Evolutionary conservation across 805 yeast genomes (phyloP), one percentile per base, ranked within the genome.

Genomic region (Priceomyces haplophilus): DNA sequence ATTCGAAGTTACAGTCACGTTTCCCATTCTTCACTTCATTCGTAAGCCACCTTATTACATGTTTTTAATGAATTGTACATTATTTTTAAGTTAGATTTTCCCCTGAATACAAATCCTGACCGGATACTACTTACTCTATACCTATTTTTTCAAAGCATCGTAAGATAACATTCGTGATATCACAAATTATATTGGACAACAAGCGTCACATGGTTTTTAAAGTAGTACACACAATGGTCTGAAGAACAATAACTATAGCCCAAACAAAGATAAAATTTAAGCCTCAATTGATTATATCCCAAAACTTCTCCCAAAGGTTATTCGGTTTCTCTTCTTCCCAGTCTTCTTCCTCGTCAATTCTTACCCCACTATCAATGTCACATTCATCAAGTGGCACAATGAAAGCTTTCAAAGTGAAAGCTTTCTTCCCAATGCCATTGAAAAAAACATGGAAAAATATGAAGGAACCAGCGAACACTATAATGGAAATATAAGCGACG

Each of bases 401-500:
- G 41, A 76, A 55, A 18, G 76, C 66, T 15, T 72, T 67, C 52
- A 42, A 46, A 10, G 61, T 53, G 47, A 62, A 64, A 6, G 72
- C 59, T 12, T 49, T 39, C 43, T 54, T 58, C 12, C 57, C 54
- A 36, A 61, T 56, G 1, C 73, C 72, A 47, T 77, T 73, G 60
- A 69, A 80, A 56, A 62, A 72, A 30, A 73, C 45, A 51, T 82
- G 85, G 62, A 79, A 74, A 10, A 70, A 72, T 2, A 73, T 43
- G 81, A 81, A 87, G 6, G 76, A 52, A 7, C 65, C 75, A 34
- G 73, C 67, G 59, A 82, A 82, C 37, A 83, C 62, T 43, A 85
- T 73, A 16, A 84, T 69, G 12, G 91, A 85, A 43, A 87, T 69
- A 56, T 87, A 87, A 18, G 85, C 77, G 19, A 87, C 79, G 59